phyloP scores from a whole-genome alignment of 1,139 yeast genomes.

The Blastobotrys apis region DNA sequence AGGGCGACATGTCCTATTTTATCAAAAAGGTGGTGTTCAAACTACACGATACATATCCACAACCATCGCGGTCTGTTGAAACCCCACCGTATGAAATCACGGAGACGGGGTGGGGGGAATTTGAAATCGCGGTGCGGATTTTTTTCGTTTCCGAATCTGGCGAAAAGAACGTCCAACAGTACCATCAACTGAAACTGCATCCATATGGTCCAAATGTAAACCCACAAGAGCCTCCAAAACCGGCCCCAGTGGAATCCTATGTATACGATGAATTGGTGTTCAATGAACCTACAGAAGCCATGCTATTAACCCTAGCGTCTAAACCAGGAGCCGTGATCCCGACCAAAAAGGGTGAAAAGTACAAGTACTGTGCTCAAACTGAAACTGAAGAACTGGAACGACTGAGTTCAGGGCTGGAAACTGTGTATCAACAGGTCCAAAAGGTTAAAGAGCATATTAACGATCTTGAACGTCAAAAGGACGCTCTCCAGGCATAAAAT shows the following conservation, averaged over 20 bases:
- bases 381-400: constrained; percentile 80
- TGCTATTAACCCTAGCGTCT: constrained; percentile 72
- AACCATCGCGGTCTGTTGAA: constrained; percentile 78
- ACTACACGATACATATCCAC: constrained; percentile 88
- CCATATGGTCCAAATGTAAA: constrained; percentile 48
- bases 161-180: constrained; percentile 81
- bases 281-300: constrained; percentile 89
- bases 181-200: constrained; percentile 87
- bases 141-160: constrained; percentile 81
- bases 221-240: constrained; percentile 10
- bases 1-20: constrained; percentile 73
- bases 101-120: constrained; percentile 99
- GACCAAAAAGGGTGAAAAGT: constrained; percentile 46
- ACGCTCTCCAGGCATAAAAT: constrained; percentile 6
- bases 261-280: constrained; percentile 89
- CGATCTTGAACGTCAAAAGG: constrained; percentile 14
- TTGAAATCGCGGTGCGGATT: constrained; percentile 83
- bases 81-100: constrained; percentile 91
- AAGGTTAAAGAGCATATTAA: constrained; percentile 22
- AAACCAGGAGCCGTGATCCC: constrained; percentile 77
- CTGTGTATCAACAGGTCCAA: constrained; percentile 44
- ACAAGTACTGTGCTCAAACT: constrained; percentile 48
- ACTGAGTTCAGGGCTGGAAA: constrained; percentile 59
- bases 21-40: constrained; percentile 91
- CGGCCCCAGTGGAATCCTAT: constrained; percentile 54